A percentile compares a stretch with the other conserved stretches of the same genome.
These are phyloP conservation scores for Rubia yunnanensis DNA, from an alignment of 257 asterid species.

Conservation along the genomic window DNA sequence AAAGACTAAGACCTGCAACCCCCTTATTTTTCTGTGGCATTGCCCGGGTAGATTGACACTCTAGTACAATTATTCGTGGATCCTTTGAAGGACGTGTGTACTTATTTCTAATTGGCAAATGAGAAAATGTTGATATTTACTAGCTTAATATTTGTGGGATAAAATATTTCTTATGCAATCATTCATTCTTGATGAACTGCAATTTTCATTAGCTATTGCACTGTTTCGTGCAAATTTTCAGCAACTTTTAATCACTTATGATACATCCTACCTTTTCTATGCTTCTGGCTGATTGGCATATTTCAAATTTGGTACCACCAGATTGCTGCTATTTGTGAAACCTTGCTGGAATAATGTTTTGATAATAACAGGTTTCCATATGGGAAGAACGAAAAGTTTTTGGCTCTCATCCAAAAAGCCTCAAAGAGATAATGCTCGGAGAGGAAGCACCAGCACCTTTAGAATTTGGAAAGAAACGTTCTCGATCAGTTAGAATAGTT, in stretches of 20 bases:
- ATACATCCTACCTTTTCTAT: background rate
- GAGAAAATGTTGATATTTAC: background rate
- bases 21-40: background rate
- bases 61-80: background rate
- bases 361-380: constrained; percentile 50
- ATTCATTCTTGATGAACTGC: background rate
- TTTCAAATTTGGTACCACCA: background rate
- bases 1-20: background rate
- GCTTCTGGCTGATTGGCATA: background rate
- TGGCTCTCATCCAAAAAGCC: constrained; percentile 63
- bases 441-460: constrained; percentile 67
- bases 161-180: background rate
- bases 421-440: constrained; percentile 74
- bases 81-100: background rate
- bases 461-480: constrained; percentile 63
- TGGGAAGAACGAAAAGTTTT: constrained; percentile 94
- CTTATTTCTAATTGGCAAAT: background rate
- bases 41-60: background rate
- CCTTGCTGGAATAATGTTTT: constrained; percentile 9
- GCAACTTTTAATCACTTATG: background rate
- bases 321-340: constrained; percentile 1
- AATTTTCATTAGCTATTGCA: background rate
- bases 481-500: constrained; percentile 64
- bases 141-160: background rate
- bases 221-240: background rate